Base-by-base conservation (phyloP, 495 filamentous ascomycete genomes). In the Podospora tetraspora region DNA sequence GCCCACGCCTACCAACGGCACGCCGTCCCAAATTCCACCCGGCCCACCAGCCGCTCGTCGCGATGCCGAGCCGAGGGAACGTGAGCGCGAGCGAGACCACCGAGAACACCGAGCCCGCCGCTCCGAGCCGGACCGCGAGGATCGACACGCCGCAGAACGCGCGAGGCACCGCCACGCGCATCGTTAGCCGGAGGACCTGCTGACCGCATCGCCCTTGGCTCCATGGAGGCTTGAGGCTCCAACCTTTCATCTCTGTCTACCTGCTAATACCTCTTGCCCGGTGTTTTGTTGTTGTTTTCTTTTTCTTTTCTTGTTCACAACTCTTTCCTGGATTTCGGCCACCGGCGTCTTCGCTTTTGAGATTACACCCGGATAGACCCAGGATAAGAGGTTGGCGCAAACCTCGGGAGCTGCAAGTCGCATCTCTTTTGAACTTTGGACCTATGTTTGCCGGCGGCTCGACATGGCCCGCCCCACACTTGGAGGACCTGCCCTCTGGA, bases 381-480 rank as follows among this genome's bases (percentile, higher is more conserved):
- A 67, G 76, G 75, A 75, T 70, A 70, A 69, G 73, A 78, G 72
- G 75, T 77, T 75, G 73, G 68, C 70, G 73, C 73, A 74, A 63
- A 72, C 63, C 64, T 71, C 65, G 66, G 72, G 77, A 79, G 79
- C 74, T 83, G 81, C 81, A 78, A 83, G 80, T 81, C 74, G 77
- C 79, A 79, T 69, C 79, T 82, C 76, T 69, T 37, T 69, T 43
- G 61, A 68, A 59, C 52, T 30, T 69, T 66, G 69, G 63, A 56
- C 24, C 63, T 24, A 69, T 67, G 64, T 58, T 52, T 58, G 32
- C 61, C 56, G 66, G 69, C 69, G 59, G 25, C 62, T 68, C 71
- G 57, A 66, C 59, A 25, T 57, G 64, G n/a, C 60, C 58, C 59
- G 13, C 37, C 13, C 24, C 52, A 34, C 58, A 57, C 56, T 67